These are phyloP conservation scores for Hyphopichia khmerensis DNA, from an alignment of 1,139 yeast species.

Conservation along the genomic window DNA sequence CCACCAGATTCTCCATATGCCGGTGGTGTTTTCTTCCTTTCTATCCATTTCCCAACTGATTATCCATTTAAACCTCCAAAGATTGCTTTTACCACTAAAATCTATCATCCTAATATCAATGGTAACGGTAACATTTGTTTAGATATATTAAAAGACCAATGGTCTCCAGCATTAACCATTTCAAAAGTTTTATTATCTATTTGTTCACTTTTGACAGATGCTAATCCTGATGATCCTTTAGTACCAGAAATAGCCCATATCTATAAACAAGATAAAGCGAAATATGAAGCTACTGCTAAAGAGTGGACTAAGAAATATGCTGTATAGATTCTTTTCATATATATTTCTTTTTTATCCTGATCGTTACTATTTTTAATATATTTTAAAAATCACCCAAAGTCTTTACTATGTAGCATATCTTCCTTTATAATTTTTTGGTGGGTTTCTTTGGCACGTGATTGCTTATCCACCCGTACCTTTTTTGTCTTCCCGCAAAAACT, in stretches of 20 bases:
- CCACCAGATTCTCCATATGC: conserved; percentile 93
- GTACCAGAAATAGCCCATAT: conserved; percentile 98
- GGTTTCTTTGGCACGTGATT: too few species aligned
- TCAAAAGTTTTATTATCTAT: conserved; percentile 87
- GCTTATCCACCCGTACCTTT: not conserved
- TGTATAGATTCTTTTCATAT: conserved; percentile 43
- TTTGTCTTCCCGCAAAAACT: too few species aligned
- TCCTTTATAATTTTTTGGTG: not conserved
- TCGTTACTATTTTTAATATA: not conserved
- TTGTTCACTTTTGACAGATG: conserved; percentile 91
- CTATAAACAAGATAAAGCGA: conserved; percentile 90
- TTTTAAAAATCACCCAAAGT: too few species aligned
- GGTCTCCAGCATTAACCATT: conserved; percentile 90
- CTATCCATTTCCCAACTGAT: conserved; percentile 93
- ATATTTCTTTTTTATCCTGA: not conserved
- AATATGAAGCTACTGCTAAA: conserved; percentile 95
- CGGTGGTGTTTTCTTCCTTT: conserved; percentile 88
- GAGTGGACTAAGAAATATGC: conserved; percentile 99
- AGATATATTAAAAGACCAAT: conserved; percentile 82
- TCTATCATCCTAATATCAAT: conserved; percentile 89
- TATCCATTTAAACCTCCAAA: conserved; percentile 95
- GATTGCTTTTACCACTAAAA: conserved; percentile 86
- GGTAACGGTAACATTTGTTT: conserved; percentile 85
- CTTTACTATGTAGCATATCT: too few species aligned
- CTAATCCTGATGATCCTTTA: conserved; percentile 98